phyloP scores from a whole-genome alignment of 192 early-diverging fungal genomes.

The Geranomyces michiganensis region DNA sequence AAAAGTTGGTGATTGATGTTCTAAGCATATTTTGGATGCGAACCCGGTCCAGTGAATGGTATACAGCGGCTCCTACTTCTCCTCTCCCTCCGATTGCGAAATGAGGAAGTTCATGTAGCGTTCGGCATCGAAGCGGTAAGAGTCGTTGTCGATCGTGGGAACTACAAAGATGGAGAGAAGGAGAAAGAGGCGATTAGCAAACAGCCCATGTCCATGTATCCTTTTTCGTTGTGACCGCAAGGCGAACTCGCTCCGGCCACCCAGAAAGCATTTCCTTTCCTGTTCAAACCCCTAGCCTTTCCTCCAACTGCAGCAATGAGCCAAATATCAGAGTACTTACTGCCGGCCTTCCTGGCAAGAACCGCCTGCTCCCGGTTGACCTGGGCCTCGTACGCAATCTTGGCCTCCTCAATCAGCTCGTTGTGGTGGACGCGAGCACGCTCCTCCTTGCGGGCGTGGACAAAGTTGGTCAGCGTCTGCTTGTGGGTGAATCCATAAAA shows the following conservation, averaged over 20 bases:
- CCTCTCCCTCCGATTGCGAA: constrained; percentile 15
- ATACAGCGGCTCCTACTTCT: constrained; percentile 19
- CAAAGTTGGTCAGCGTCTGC: constrained; percentile 43
- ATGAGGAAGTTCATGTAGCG: constrained; percentile 49
- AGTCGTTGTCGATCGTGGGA: constrained; percentile 53
- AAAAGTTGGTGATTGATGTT: no score
- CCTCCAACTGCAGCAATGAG: no score
- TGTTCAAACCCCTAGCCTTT: no score
- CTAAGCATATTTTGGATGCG: no score
- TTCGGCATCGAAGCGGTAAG: constrained; percentile 53
- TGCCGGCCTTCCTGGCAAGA: constrained; percentile 44
- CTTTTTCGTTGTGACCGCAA: no score
- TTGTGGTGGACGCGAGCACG: constrained; percentile 32
- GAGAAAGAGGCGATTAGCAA: background rate
- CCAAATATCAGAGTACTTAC: constrained; percentile 36
- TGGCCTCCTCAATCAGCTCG: constrained; percentile 56
- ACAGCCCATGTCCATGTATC: no score
- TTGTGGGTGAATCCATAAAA: constrained; percentile 53
- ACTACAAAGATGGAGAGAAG: constrained; percentile 19
- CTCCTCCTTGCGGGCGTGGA: constrained; percentile 43
- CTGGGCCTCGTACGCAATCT: constrained; percentile 55
- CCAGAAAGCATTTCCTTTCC: no score
- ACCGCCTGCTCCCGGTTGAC: constrained; percentile 49
- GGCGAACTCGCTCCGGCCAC: no score
- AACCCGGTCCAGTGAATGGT: no score